These are phyloP conservation scores for Gardenia jasminoides DNA, from an alignment of 257 asterid genomes.

Conservation along the genomic window DNA sequence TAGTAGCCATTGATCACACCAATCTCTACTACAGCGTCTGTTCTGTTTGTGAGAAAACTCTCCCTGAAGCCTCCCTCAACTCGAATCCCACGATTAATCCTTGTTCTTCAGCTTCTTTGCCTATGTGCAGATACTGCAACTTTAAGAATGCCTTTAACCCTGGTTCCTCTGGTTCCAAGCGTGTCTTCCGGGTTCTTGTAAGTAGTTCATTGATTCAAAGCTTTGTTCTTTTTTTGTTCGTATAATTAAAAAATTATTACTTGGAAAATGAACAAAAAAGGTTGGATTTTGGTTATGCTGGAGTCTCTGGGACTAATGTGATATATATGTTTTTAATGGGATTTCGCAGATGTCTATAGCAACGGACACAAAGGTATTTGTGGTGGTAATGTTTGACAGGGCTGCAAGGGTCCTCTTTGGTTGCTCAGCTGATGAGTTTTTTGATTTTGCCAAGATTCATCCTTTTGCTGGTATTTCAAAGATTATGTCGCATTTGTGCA, in stretches of 20 bases:
- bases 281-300: not conserved
- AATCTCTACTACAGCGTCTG: constrained; percentile 62
- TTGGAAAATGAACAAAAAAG: not conserved
- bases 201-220: constrained; percentile 21
- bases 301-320: not conserved
- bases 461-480: constrained; percentile 61
- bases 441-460: constrained; percentile 66
- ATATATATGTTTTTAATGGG: too few species aligned
- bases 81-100: constrained; percentile 7
- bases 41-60: constrained; percentile 61
- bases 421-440: constrained; percentile 85
- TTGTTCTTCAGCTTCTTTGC: constrained; percentile 11
- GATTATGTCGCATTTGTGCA: not conserved
- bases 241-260: not conserved
- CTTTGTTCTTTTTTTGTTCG: not conserved
- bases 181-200: constrained; percentile 77
- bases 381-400: constrained; percentile 86
- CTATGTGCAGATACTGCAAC: constrained; percentile 54
- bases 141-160: constrained; percentile 38
- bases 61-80: constrained; percentile 34
- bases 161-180: constrained; percentile 51
- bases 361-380: constrained; percentile 61
- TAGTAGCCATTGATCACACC: constrained; percentile 65
- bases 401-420: constrained; percentile 83
- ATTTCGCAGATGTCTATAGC: constrained; percentile 73